A percentile compares a stretch with the other conserved stretches of the same genome.
phyloP scores from a whole-genome alignment of 1,139 yeast genomes.

The Hyphopichia khmerensis region DNA sequence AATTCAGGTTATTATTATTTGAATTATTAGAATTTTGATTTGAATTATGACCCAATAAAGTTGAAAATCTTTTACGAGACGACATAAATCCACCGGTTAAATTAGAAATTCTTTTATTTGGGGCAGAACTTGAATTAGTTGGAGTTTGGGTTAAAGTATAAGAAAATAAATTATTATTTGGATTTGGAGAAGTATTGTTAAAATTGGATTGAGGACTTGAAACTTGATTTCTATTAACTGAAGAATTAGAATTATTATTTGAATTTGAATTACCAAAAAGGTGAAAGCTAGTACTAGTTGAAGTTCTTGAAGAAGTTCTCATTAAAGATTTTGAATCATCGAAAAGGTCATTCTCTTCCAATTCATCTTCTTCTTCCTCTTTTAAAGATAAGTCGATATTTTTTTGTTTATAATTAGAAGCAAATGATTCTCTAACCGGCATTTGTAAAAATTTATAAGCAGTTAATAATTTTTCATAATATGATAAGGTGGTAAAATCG shows the following conservation, averaged over 20 bases:
- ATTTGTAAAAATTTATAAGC: slow-evolving; percentile 39
- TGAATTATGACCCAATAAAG: slow-evolving; percentile 17
- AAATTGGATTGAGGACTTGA: neutral
- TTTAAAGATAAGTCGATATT: slow-evolving; percentile 2
- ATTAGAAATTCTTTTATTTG: slow-evolving; percentile 13
- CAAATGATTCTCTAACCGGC: slow-evolving; percentile 11
- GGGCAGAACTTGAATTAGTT: slow-evolving; percentile 7
- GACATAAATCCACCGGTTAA: slow-evolving; percentile 15
- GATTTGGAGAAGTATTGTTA: neutral
- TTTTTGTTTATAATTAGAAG: slow-evolving; percentile 1
- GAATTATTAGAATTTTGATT: slow-evolving; percentile 4
- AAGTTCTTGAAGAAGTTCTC: slow-evolving; percentile 1
- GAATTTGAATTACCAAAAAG: neutral
- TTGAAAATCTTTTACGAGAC: slow-evolving; percentile 25
- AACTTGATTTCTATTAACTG: neutral
- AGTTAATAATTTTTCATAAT: slow-evolving; percentile 34
- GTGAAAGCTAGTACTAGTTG: neutral
- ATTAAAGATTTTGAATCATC: slow-evolving; percentile 1
- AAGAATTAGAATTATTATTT: neutral
- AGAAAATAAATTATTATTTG: neutral
- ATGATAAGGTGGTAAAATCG: slow-evolving; percentile 31
- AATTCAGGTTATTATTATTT: neutral
- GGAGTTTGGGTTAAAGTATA: slow-evolving; percentile 5
- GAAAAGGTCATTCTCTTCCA: neutral
- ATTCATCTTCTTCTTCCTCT: slow-evolving; percentile 24